Evolutionary conservation across 495 filamentous ascomycete species (phyloP), one percentile per base, ranked within the genome.

Genomic region (Melanomma pulvis-pyrius): DNA sequence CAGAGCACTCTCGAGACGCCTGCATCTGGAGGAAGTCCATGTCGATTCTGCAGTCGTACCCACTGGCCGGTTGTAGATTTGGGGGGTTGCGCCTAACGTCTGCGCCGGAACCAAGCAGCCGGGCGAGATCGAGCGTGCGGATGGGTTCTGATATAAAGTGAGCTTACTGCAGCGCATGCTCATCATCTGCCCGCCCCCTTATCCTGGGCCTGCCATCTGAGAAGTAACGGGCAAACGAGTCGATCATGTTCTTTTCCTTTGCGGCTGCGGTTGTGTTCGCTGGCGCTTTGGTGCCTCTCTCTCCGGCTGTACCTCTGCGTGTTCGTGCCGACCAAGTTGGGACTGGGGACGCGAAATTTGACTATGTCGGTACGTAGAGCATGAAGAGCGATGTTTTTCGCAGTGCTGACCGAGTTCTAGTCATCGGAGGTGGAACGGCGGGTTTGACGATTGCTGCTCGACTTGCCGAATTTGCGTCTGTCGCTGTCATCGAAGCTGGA

Each of bases 401-500:
- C 1, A 24, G 21, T 60, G 13, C 15, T 47, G 25, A 60, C 21
- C 9, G 29, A n/a, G 12, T 28, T 4, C 28, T 32, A 54, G 52
- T 87, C 6, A 79, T 86, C 1, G 85, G 85, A 9, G 85, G 84
- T 30, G 85, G 85, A 2, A 87, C 77, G 0, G 80, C 80, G 0
- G 85, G 85, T 0, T 72, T 79, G 7, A 71, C 77, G 1, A 64
- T 87, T 1, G 85, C 83, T 4, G 76, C 76, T 0, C 75, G 85
- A 12, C 73, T 87, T 2, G 78, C 79, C 1, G 69, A 79, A 58
- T 61, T 75, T 29, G 62, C 70, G 0, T 71, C 60, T 17, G 80
- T 84, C 2, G 82, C 80, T 0, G 72, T 88, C 6, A 72, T 88
- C 15, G 86, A 88, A 74, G 85, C 86, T 2, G 86, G 86, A 11